Percentiles rank a stretch among this genome's conserved stretches.
These are phyloP conservation scores for Saprolegnia parasitica DNA, from an alignment of 352 stramenopile genomes.

Conservation along the genomic window DNA sequence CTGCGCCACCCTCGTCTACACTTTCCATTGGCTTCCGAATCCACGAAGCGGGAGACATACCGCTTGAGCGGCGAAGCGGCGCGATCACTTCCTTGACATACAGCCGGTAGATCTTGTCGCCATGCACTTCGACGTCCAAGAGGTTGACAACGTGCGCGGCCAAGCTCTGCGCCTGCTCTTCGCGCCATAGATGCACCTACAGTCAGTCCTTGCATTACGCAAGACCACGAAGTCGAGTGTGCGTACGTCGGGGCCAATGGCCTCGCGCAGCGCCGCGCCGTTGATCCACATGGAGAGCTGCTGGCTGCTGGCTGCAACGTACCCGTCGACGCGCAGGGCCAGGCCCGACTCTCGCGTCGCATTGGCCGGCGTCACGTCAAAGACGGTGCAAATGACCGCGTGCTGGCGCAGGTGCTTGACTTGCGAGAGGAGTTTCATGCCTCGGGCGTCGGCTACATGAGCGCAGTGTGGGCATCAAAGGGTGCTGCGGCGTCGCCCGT, in stretches of 20 bases:
- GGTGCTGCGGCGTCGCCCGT: background rate
- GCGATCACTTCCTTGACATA: slow-evolving; percentile 25
- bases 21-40: no score
- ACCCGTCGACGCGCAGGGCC: slow-evolving; percentile 20
- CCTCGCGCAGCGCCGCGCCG: slow-evolving; percentile 8
- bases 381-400: slow-evolving; percentile 25
- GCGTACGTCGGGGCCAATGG: slow-evolving; percentile 12
- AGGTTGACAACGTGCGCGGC: slow-evolving; percentile 21
- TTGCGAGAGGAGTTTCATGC: slow-evolving; percentile 22
- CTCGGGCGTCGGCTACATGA: slow-evolving; percentile 17
- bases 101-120: slow-evolving; percentile 4
- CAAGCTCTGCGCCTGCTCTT: background rate
- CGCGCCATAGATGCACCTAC: slow-evolving; percentile 11
- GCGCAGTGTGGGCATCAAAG: slow-evolving; percentile 1
- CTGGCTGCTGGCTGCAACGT: slow-evolving; percentile 19
- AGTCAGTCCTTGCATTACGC: background rate
- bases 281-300: slow-evolving; percentile 16
- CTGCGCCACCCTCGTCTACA: no score
- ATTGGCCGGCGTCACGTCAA: slow-evolving; percentile 17
- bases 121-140: slow-evolving; percentile 12
- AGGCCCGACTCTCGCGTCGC: background rate
- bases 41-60: no score
- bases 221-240: background rate
- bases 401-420: slow-evolving; percentile 16
- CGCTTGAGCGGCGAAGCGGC: background rate